Conservation (phyloP, 176 grass and related monocot species). For the Saccharum officinarum region DNA sequence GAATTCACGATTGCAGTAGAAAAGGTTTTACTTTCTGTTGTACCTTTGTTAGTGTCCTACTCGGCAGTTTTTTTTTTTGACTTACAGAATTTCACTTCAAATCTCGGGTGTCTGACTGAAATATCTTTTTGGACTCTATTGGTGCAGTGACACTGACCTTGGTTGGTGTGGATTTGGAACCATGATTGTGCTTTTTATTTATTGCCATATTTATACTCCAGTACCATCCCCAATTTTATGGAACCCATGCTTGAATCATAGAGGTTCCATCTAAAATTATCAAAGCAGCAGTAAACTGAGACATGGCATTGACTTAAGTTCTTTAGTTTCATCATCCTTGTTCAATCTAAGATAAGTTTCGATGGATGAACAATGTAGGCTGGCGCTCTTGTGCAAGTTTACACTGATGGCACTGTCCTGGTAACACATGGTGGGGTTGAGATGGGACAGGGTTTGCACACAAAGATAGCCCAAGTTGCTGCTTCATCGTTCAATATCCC, state of each 20-base stretch:
- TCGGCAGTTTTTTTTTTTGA: background rate
- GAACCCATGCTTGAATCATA: background rate
- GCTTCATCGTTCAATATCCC: constrained; percentile 85
- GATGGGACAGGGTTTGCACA: constrained; percentile 99
- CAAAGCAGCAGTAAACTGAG: background rate
- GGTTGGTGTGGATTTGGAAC: background rate
- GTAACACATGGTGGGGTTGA: constrained; percentile 99
- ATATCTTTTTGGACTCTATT: background rate
- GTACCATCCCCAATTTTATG: constrained; percentile 8
- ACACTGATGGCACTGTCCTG: constrained; percentile 93
- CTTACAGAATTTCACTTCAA: background rate
- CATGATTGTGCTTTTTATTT: background rate
- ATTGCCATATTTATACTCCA: background rate
- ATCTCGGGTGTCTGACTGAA: background rate
- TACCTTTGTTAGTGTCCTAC: background rate
- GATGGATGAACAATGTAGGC: constrained; percentile 54
- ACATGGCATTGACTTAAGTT: background rate
- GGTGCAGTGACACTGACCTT: background rate
- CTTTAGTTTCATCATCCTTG: constrained; percentile 7
- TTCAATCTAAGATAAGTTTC: constrained; percentile 30
- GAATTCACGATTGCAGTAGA: background rate
- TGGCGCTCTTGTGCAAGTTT: constrained; percentile 95
- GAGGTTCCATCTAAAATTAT: background rate
- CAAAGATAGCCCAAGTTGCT: constrained; percentile 93
- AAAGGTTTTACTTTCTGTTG: background rate